Evolutionary conservation across 208 protist genomes (phyloP), one percentile per base, ranked within the genome.

Genomic region (Wallacemonas collosoma): DNA sequence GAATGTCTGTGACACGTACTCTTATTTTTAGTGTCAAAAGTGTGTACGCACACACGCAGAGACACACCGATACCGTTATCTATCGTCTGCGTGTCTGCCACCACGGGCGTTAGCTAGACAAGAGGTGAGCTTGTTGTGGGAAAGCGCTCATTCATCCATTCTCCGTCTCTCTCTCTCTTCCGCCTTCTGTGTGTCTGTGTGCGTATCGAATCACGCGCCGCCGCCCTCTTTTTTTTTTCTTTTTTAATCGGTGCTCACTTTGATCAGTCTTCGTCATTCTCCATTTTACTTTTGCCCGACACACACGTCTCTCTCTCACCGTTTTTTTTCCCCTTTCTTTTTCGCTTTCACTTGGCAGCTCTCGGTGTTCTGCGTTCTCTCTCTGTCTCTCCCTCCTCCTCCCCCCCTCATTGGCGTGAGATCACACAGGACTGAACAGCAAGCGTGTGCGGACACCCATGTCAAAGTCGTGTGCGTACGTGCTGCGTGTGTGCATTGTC

Each of bases 401-500:
- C 0, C 48, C 48, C 15, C 11, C 48, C 48, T 53, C 26, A 26
- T 26, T 26, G 26, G 26, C 26, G 26, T 26, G 26, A 26, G 26
- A 26, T 26, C 26, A 26, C 26, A 26, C 26, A 26, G 26, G 26
- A 26, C 26, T 26, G 26, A 26, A 0, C 26, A 26, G 26, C 26
- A 26, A 26, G 26, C 26, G 26, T 26, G 26, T 26, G 26, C 26
- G 26, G 26, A 26, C 26, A 26, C 6, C 11, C 53, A 58, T 65
- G 60, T 65, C 60, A 5, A 65, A 65, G 26, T 51, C 60, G 0
- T 65, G 60, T 35, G 60, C 41, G 6, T 65, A 65, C 43, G 60
- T 48, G 40, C 60, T 65, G 5, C 60, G 60, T 65, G 60, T 65
- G 60, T 65, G 47, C 48, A 71, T 71, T 35, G 38, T 71, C 2